Base-by-base conservation (phyloP, 192 early-diverging fungal species). In the Linnemannia schmuckeri region DNA sequence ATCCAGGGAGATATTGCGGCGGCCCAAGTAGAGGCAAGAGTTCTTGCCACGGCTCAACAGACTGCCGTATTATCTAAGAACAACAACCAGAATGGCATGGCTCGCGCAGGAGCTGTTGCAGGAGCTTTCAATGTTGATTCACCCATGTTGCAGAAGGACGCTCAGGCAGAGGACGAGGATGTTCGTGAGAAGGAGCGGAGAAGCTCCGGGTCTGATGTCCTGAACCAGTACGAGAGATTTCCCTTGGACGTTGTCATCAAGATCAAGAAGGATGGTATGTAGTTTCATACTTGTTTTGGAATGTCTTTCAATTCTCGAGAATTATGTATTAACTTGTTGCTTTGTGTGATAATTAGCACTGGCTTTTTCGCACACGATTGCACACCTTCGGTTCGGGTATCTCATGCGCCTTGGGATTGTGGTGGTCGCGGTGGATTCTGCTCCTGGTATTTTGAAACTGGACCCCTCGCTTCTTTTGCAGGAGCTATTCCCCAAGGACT, bases 261-360 rank as follows among this genome's bases (percentile, higher is more conserved):
- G 78, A 24, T 80, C 42, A 80, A 80, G 52, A 80, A 80, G 57
- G 78, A 80, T 74, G 78, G 78, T 80, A 80, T 22, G 78, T 40
- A 7, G 13, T 12, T 7, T 68, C 63, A 3, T 76, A 15, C 6
- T 74, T 54, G 9, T 2, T 33, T 46, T 8, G 1, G 7, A 74
- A 22, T 22, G 33, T 33, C 27, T 27, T 30, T 57, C 6, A 6
- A 18, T 18, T 46, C n/a, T 5, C 38, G 40, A 61, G 24, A 2
- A 41, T 38, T 63, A 27, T 12, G 40, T 44, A 55, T 61, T 76
- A 30, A 13, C 41, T 42, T 33, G 24, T 61, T 37, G 6, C 20
- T 52, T 1, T 27, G 4, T 52, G 22, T 49, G 17, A 24, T 37
- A 38, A 68, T 66, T 63, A 80, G 72, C 78, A 57, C 38, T 61